Base-by-base conservation (phyloP, 768 basidiomycete genomes). In the Dioszegia crocea region DNA sequence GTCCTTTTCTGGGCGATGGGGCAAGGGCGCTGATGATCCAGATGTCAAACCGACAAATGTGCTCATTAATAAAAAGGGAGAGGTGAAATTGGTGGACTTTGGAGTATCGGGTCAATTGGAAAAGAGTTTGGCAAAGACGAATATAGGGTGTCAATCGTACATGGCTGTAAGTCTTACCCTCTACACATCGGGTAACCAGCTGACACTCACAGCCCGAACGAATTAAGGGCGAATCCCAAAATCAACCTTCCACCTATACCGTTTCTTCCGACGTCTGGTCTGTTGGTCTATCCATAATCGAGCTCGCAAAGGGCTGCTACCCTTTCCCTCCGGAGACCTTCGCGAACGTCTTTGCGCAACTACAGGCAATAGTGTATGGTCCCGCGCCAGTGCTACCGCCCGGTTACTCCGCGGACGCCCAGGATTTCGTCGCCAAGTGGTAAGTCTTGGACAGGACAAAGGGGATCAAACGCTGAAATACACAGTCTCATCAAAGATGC, bases 51-150 rank as follows among this genome's bases (percentile, higher is more conserved):
- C 91, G 5, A 94, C 91, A 2, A 94, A 93, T 70, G 87, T 98
- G 1, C 85, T 99, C 19, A 84, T 94, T 61, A 97, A 92, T 78
- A 80, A 80, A 63, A 88, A 85, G 62, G 96, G 96, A 5, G 81
- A 90, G 59, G 82, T 98, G 76, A 98, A 98, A 78, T 83, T 99
- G 1, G 96, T 92, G 74, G 96, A 99, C 75, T 99, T 99, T 76
- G 96, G 96, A n/a, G 91, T 98, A 0, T 96, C 92, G 9, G 94
- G 94, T 5, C 93, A 99, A 74, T 84, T 99, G 38, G 94, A 99
- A 78, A 91, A 91, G 76, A 88, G 87, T 56, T 81, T 99, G 21
- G 96, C 96, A 17, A 94, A 93, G 79, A 99, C 96, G 5, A 98
- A 98, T 70, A 97, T 99, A 38, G 96, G 96, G 6, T 99, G 96